These are phyloP conservation scores for Pythium vanterpoolii DNA, from an alignment of 352 stramenopile species.

Conservation along the genomic window DNA sequence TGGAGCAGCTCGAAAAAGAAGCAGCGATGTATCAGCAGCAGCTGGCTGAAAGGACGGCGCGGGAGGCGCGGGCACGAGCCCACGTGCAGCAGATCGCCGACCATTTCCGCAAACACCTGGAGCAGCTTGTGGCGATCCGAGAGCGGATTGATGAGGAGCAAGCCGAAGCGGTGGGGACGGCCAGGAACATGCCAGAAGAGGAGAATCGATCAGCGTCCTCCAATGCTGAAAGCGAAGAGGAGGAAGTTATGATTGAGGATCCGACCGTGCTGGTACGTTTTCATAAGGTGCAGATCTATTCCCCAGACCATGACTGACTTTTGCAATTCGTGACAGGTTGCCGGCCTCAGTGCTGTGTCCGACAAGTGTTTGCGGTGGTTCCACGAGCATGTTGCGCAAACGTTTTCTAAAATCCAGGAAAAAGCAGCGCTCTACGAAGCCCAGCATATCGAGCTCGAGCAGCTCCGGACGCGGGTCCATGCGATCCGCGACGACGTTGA, in stretches of 20 bases:
- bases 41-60: conserved; percentile 12
- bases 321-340: conserved; percentile 21
- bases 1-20: conserved; percentile 31
- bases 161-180: neutral
- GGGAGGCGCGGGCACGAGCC: conserved; percentile 21
- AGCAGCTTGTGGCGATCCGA: conserved; percentile 54
- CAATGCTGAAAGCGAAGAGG: no score
- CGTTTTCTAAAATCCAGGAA: conserved; percentile 40
- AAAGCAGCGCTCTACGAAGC: conserved; percentile 43
- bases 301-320: neutral
- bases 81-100: conserved; percentile 44
- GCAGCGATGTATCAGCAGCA: conserved; percentile 24
- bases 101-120: conserved; percentile 50
- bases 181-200: neutral
- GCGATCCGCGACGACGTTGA: conserved; percentile 21
- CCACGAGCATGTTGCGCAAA: conserved; percentile 42
- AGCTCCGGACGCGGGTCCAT: conserved; percentile 31
- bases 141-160: conserved; percentile 35
- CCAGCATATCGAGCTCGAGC: conserved; percentile 44
- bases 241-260: conserved; percentile 8
- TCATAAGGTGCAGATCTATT: neutral
- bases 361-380: conserved; percentile 57
- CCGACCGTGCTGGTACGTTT: conserved; percentile 13
- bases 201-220: neutral
- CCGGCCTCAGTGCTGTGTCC: conserved; percentile 40